A percentile compares a stretch with the other conserved stretches of the same genome.
Conservation (phyloP, 495 filamentous ascomycete species). For the Massariosphaeria phaeospora region DNA sequence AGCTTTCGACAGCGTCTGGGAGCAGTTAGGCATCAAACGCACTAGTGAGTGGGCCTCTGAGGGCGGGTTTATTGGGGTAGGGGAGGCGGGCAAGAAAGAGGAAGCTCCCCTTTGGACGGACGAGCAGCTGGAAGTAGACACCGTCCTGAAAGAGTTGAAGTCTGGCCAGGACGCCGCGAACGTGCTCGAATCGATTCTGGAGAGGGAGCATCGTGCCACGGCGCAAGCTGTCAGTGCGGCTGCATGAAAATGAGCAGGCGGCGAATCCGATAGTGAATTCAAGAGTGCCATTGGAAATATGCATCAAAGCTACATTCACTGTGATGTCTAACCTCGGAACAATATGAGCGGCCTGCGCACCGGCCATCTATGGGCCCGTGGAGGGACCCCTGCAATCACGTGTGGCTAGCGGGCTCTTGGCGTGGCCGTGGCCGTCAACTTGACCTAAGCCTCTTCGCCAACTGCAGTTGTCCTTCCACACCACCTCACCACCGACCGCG, state of each 20-base stretch:
- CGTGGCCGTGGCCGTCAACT: too few species aligned
- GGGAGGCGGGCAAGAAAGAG: conserved; percentile 56
- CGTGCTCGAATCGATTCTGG: conserved; percentile 43
- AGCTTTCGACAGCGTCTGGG: conserved; percentile 83
- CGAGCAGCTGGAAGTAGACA: conserved; percentile 68
- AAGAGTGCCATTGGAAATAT: too few species aligned
- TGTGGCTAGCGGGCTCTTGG: too few species aligned
- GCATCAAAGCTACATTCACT: too few species aligned
- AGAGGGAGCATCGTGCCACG: conserved; percentile 43
- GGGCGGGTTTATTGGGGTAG: conserved; percentile 91
- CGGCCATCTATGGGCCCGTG: too few species aligned
- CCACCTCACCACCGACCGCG: too few species aligned
- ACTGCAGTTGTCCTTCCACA: too few species aligned
- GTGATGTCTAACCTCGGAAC: too few species aligned
- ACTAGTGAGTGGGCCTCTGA: conserved; percentile 84
- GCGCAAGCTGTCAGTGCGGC: conserved; percentile 41
- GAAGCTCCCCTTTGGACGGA: conserved; percentile 78
- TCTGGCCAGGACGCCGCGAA: conserved; percentile 39
- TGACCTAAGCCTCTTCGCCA: too few species aligned
- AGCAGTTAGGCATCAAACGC: conserved; percentile 79
- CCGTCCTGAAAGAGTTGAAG: conserved; percentile 50
- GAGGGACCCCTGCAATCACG: too few species aligned
- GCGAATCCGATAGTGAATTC: too few species aligned
- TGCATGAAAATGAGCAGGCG: conserved; percentile 38
- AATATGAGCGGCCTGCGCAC: too few species aligned